These are phyloP conservation scores for Eucalyptus erythrocorys DNA, from an alignment of 345 rosid genomes.

Conservation along the genomic window DNA sequence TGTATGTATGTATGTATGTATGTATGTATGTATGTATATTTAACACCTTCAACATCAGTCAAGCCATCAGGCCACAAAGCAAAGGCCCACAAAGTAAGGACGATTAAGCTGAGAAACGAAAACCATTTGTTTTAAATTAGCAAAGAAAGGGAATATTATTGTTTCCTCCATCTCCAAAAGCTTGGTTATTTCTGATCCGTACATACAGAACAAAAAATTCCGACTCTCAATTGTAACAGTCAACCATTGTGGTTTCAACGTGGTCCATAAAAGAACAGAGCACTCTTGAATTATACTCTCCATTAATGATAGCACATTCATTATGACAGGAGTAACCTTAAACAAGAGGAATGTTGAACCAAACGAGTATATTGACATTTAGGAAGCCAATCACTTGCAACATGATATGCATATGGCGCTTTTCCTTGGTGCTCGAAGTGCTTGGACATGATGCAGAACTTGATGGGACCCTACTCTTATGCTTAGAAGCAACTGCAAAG, in stretches of 20 bases:
- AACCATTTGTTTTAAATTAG: not conserved
- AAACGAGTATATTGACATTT: not conserved
- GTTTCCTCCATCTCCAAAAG: not conserved
- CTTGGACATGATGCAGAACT: constrained; percentile 66
- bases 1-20: too few relatives aligned
- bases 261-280: not conserved
- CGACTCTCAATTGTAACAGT: too few relatives aligned
- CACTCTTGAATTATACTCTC: not conserved
- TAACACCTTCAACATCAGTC: not conserved
- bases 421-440: constrained; percentile 88
- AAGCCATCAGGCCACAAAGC: not conserved
- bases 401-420: constrained; percentile 84
- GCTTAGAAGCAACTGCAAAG: constrained; percentile 71
- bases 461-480: constrained; percentile 81
- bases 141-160: not conserved
- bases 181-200: not conserved
- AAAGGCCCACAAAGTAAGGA: not conserved
- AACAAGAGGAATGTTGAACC: not conserved
- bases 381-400: constrained; percentile 16
- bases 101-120: not conserved
- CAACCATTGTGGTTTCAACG: not conserved
- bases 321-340: not conserved
- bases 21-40: too few relatives aligned
- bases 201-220: too few relatives aligned
- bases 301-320: rapidly evolving